Conservation (phyloP, 139 green algal genomes). For the Spirogloea muscicola region DNA sequence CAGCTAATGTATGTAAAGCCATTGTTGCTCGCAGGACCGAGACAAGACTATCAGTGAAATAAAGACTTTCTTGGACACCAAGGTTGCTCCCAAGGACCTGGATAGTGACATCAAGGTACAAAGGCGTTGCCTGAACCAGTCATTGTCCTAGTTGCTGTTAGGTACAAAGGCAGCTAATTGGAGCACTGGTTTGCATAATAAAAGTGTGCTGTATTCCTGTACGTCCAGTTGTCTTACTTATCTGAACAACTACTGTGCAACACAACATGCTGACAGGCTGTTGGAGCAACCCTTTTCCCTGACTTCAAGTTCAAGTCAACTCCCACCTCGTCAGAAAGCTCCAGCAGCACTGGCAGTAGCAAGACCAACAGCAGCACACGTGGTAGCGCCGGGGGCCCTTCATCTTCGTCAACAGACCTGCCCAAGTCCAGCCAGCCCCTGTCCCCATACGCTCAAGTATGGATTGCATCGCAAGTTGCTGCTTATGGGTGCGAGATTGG, state of each 20-base stretch:
- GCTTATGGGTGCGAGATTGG: conserved; percentile 2
- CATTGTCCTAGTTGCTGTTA: not conserved
- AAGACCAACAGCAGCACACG: too few species aligned
- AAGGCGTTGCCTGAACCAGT: not conserved
- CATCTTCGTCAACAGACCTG: too few species aligned
- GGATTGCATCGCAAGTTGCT: too few species aligned
- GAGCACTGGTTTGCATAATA: not conserved
- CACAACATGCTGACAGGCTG: conserved; percentile 5
- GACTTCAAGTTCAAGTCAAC: not conserved
- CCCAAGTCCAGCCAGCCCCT: too few species aligned
- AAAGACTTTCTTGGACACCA: conserved; percentile 25
- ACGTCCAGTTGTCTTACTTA: too few species aligned
- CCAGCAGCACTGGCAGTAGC: conserved; percentile 17
- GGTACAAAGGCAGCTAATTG: not conserved
- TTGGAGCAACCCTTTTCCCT: conserved; percentile 9
- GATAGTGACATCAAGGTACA: conserved; percentile 13
- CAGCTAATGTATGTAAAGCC: too few species aligned
- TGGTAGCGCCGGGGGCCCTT: too few species aligned
- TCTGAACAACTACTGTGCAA: too few species aligned
- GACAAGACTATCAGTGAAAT: conserved; percentile 30
- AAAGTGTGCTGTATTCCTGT: conserved; percentile 9
- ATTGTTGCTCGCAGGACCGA: conserved; percentile 38
- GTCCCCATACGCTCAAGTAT: too few species aligned
- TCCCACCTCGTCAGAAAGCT: conserved; percentile 3
- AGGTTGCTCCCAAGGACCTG: conserved; percentile 16